Base-by-base conservation (phyloP, 352 stramenopile genomes). In the Pythium grandisporangium region DNA sequence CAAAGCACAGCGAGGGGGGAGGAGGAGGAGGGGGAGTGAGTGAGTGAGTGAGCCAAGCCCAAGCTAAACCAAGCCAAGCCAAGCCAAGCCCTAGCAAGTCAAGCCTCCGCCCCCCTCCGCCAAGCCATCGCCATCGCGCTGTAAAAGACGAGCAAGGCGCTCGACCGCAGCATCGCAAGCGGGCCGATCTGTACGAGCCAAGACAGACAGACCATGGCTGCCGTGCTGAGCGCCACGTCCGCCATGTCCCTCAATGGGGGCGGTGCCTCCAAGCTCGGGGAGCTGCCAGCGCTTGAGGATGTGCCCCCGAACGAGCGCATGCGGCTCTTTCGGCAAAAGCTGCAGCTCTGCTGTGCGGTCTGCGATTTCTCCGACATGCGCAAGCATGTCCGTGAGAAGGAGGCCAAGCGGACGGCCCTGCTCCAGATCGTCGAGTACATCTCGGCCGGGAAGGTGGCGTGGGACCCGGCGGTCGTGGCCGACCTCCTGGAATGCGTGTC, bases 341-440 rank as follows among this genome's bases (percentile, higher is more conserved):
- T 83, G 27, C 73, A 75, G 48, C 63, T 83, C 45, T 83, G 70
- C 47, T 66, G 55, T 37, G 59, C 56, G 37, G 45, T 83, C 23
- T 74, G 77, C 48, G 70, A 83, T 42, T 83, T 83, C 44, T 55
- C 45, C 13, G 66, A 83, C 34, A 62, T 69, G 45, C 63, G 66
- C 36, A 78, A 76, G 24, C 64, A 83, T 17, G 60, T 75, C 45
- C 66, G 70, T 19, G 70, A 83, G 54, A 83, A 83, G 32, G 70
- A 83, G 40, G 63, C 58, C 50, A 99, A 99, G 72, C 80, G 95
- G 30, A 94, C 98, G 49, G 98, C 93, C 11, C 64, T 99, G 29
- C 70, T 98, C 23, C 95, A 99, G 60, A 78, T 99, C 8, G 93
- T 98, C 19, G 95, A 99, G 64, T 98, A 98, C 22, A 97, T 98